Evolutionary conservation across 768 basidiomycete genomes (phyloP), one percentile per base, ranked within the genome.

Genomic region (Suillus sp.): DNA sequence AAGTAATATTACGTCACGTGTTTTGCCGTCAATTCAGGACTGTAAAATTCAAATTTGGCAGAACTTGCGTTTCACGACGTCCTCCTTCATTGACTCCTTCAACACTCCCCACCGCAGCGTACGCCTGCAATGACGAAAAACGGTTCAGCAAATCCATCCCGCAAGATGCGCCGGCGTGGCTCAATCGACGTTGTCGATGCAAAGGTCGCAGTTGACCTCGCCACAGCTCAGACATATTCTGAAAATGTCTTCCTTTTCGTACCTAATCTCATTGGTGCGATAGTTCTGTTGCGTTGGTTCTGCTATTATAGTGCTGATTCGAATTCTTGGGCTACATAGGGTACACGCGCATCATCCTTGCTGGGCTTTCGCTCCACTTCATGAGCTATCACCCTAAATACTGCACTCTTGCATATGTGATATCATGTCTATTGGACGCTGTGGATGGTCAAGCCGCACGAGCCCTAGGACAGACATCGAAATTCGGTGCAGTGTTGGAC

Each of bases 181-280:
- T 86, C 90, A 9, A 81, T 90, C 59, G 87, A 89, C 66, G 80
- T 90, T 32, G 87, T 93, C 60, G 90, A 93, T 75, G 90, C 93
- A 62, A 92, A 93, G 72, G 85, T 87, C 63, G 93, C 92, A 10
- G 88, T 95, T 35, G 93, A 93, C 74, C 85, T 95, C 56, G 93
- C 93, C 32, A 94, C 91, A 14, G 88, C 88, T 16, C 92, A 93
- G 77, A 81, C 87, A 0, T 92, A 92, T 68, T 89, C 92, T 40
- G 97, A 99, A 80, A 99, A 98, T 75, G 91, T 99, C 67, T 99
- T 96, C 76, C 86, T 99, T 59, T 99, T 99, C 79, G 85, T 95
- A 18, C 96, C 97, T 43, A 99, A 99, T 78, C 81, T 99, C 71
- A 98, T 99, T 74, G 96, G 94, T 89, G 69, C 69, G 89, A 27